Evolutionary conservation across 345 rosid species (phyloP).

Genomic region (Balakata baccata): DNA sequence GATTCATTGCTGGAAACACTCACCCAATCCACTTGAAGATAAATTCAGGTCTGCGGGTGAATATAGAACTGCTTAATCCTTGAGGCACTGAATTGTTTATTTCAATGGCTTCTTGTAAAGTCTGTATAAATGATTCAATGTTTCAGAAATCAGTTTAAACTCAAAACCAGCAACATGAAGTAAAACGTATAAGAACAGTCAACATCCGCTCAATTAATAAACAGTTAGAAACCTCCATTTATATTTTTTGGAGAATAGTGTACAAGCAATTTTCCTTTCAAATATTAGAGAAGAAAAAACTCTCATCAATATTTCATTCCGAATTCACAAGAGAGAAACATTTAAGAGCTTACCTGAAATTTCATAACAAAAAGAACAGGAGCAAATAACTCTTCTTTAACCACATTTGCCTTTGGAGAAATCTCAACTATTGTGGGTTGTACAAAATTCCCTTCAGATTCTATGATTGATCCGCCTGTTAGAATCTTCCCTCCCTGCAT

Average conservation of each 20-base stretch:
- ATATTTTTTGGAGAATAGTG: too few species aligned
- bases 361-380: conserved; percentile 85
- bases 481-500: conserved; percentile 87
- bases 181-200: background rate
- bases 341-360: conserved; percentile 58
- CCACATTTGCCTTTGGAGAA: conserved; percentile 39
- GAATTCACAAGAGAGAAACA: background rate
- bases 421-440: too few species aligned
- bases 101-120: conserved; percentile 75
- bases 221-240: too few species aligned
- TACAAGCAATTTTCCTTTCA: background rate
- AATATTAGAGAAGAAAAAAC: background rate
- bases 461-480: conserved; percentile 66
- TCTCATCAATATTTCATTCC: background rate
- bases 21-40: conserved; percentile 94
- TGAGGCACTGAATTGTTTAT: conserved; percentile 94
- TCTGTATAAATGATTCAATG: conserved; percentile 39
- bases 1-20: conserved; percentile 15
- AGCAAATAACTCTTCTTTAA: conserved; percentile 89
- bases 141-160: conserved; percentile 4
- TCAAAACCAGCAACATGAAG: background rate
- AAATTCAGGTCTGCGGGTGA: conserved; percentile 67
- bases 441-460: conserved; percentile 30
- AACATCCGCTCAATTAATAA: background rate
- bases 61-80: conserved; percentile 93